A percentile compares a stretch with the other conserved stretches of the same genome.
Evolutionary conservation across 1,284 basidiomycete genomes (phyloP).

Genomic region (Ustilago shanxiensis): DNA sequence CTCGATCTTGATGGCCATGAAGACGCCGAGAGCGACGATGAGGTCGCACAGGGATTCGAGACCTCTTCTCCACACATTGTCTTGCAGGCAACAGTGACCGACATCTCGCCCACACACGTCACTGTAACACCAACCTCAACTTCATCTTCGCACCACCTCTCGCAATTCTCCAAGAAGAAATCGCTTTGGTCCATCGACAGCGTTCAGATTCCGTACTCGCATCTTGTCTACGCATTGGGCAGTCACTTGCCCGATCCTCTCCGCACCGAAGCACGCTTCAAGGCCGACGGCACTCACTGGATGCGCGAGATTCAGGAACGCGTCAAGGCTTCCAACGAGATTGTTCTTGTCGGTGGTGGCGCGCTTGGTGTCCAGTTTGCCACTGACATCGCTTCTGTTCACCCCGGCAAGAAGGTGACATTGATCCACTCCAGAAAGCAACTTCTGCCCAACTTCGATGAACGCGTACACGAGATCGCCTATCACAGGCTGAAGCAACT

Average conservation of each 20-base stretch:
- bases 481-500: slow-evolving; percentile 57
- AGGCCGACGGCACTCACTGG: slow-evolving; percentile 61
- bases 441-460: slow-evolving; percentile 68
- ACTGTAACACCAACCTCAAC: slow-evolving; percentile 50
- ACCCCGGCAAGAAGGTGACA: slow-evolving; percentile 61
- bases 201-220: slow-evolving; percentile 65
- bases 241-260: slow-evolving; percentile 68
- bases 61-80: slow-evolving; percentile 62
- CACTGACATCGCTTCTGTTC: slow-evolving; percentile 63
- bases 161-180: slow-evolving; percentile 46
- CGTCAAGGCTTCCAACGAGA: slow-evolving; percentile 56
- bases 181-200: slow-evolving; percentile 67
- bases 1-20: slow-evolving; percentile 39
- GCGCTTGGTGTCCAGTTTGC: slow-evolving; percentile 68
- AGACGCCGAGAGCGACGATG: slow-evolving; percentile 20
- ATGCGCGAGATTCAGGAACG: slow-evolving; percentile 61
- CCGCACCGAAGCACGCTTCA: slow-evolving; percentile 63
- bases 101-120: slow-evolving; percentile 63
- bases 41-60: slow-evolving; percentile 53
- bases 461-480: slow-evolving; percentile 62
- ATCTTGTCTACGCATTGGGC: slow-evolving; percentile 68
- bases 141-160: slow-evolving; percentile 33
- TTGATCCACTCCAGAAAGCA: slow-evolving; percentile 66
- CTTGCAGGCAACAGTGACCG: slow-evolving; percentile 62
- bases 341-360: slow-evolving; percentile 68